Evolutionary conservation across 2,329 filamentous ascomycete genomes (phyloP).

Genomic region (Fusarium chaquense): DNA sequence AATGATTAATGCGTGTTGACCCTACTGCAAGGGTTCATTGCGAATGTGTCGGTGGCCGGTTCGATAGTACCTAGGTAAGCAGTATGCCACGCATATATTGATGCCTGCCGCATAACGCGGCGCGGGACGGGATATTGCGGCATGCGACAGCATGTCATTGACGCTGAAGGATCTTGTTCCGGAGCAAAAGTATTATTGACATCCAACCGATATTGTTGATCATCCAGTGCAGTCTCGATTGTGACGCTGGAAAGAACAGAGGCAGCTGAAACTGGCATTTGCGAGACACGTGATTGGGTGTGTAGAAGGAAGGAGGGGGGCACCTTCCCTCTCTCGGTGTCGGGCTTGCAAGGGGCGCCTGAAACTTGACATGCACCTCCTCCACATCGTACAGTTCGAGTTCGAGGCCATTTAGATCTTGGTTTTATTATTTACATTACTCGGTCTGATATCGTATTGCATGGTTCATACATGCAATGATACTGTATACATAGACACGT

Average conservation of each 20-base stretch:
- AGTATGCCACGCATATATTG: constrained; percentile 12
- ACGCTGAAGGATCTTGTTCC: constrained; percentile 8
- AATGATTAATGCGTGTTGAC: background rate
- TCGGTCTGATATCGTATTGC: constrained; percentile 8
- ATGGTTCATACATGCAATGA: constrained; percentile 9
- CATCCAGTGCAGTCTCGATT: constrained; percentile 24
- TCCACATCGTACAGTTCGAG: constrained; percentile 16
- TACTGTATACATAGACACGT: background rate
- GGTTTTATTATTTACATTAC: constrained; percentile 31
- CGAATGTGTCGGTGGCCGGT: constrained; percentile 1
- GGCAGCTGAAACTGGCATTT: constrained; percentile 42
- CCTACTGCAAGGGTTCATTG: background rate
- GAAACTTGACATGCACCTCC: constrained; percentile 29
- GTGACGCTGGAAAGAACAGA: constrained; percentile 33
- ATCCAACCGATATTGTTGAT: constrained; percentile 21
- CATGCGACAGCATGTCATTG: constrained; percentile 18
- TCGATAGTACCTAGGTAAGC: background rate
- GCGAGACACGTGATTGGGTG: constrained; percentile 38
- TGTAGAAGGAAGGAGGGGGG: constrained; percentile 13
- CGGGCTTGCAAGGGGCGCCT: constrained; percentile 37
- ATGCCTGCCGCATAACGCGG: constrained; percentile 8
- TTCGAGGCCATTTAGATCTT: constrained; percentile 32
- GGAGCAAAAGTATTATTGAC: constrained; percentile 3
- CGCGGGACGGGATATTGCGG: constrained; percentile 5
- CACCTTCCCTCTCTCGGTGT: constrained; percentile 34